Evolutionary conservation across 768 basidiomycete species (phyloP).

Genomic region (Gyrodon lividus): DNA sequence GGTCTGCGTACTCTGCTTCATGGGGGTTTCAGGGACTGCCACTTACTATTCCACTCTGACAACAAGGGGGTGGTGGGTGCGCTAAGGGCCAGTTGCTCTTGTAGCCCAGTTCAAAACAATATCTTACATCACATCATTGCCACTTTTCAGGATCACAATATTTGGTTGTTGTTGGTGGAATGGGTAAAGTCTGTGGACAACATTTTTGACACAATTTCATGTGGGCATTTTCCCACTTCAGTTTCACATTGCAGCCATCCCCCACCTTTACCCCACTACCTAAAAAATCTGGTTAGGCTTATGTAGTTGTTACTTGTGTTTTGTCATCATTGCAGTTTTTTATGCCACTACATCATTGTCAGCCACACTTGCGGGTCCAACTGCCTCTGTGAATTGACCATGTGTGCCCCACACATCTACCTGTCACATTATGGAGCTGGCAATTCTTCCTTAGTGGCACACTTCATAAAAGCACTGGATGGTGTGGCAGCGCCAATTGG

Average conservation of each 20-base stretch:
- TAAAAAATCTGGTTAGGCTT: neutral
- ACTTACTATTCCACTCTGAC: slow-evolving; percentile 38
- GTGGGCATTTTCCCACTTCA: slow-evolving; percentile 26
- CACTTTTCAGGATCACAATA: neutral
- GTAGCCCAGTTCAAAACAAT: neutral
- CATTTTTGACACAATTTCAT: slow-evolving; percentile 39
- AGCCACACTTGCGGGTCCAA: too few relatives aligned
- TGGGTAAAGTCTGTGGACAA: slow-evolving; percentile 26
- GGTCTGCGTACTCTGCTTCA: slow-evolving; percentile 35
- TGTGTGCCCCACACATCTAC: too few relatives aligned
- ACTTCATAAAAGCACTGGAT: neutral
- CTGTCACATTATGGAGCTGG: neutral
- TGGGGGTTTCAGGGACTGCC: slow-evolving; percentile 14
- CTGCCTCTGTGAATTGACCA: too few relatives aligned
- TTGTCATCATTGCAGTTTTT: neutral
- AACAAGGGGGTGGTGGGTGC: slow-evolving; percentile 38
- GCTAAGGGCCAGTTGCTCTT: neutral
- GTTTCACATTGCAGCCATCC: slow-evolving; percentile 9
- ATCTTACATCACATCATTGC: slow-evolving; percentile 1
- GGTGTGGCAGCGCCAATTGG: slow-evolving; percentile 9
- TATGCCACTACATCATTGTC: neutral
- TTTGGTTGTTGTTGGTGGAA: neutral
- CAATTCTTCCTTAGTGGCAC: neutral
- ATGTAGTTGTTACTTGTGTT: neutral
- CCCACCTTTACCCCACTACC: slow-evolving; percentile 4